Evolutionary conservation across 2,329 filamentous ascomycete genomes (phyloP).

Genomic region (Talaromyces sp.): DNA sequence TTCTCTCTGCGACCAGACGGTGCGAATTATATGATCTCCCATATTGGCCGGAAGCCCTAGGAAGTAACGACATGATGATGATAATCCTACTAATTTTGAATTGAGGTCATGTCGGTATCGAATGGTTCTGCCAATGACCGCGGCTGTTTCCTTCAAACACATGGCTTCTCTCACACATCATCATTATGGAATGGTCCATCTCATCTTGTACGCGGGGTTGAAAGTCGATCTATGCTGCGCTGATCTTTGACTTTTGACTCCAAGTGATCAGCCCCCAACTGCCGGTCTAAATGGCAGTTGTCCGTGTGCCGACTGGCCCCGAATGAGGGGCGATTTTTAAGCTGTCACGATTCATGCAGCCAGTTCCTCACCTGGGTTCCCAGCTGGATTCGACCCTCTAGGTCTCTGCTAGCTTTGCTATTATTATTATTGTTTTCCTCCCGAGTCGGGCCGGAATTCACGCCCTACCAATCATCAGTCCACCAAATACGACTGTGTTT

Average conservation of each 20-base stretch:
- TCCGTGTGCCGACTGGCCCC: no score
- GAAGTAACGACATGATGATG: slow-evolving; percentile 30
- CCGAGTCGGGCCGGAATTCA: slow-evolving; percentile 15
- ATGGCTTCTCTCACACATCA: slow-evolving; percentile 4
- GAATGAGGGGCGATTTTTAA: not conserved
- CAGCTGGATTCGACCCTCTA: not conserved
- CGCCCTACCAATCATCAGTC: slow-evolving; percentile 19
- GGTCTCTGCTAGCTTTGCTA: no score
- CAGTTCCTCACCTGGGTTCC: no score
- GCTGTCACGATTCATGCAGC: not conserved
- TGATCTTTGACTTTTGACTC: not conserved
- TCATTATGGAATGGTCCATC: slow-evolving; percentile 13
- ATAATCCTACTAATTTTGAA: slow-evolving; percentile 5
- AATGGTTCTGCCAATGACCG: slow-evolving; percentile 1
- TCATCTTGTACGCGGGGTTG: not conserved
- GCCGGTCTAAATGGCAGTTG: not conserved
- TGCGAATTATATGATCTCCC: slow-evolving; percentile 14
- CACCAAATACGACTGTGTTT: not conserved
- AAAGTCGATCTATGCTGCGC: not conserved
- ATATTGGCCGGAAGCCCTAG: slow-evolving; percentile 9
- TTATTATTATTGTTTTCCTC: no score
- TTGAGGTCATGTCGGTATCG: slow-evolving; percentile 27
- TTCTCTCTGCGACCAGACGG: not conserved
- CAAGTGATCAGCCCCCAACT: slow-evolving; percentile 1
- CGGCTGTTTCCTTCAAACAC: not conserved